Percentiles rank a stretch among this genome's conserved stretches.
Evolutionary conservation across 1,284 basidiomycete genomes (phyloP).

Genomic region (Ganoderma resinaceum): DNA sequence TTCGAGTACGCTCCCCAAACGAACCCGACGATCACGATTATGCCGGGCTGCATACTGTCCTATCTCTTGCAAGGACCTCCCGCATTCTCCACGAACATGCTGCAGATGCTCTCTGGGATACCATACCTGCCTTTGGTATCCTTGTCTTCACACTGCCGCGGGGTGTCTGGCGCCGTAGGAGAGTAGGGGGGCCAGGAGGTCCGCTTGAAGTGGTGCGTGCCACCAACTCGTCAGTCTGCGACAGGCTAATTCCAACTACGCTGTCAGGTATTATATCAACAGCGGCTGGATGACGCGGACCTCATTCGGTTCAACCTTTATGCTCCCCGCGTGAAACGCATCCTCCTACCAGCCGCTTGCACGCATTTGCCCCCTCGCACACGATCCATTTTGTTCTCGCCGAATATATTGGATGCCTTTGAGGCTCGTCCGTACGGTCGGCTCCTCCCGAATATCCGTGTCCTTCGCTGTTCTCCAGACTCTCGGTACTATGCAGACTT

Average conservation of each 20-base stretch:
- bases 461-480: neutral
- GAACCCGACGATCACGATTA: neutral
- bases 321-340: conserved; percentile 5
- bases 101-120: conserved; percentile 17
- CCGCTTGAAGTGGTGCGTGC: neutral
- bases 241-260: neutral
- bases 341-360: neutral
- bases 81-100: conserved; percentile 17
- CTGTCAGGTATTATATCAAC: neutral
- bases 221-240: neutral
- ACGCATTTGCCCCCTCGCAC: neutral
- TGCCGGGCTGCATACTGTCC: conserved; percentile 3
- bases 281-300: neutral
- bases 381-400: neutral
- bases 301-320: conserved; percentile 11
- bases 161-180: neutral
- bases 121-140: conserved; percentile 8
- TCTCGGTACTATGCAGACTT: neutral
- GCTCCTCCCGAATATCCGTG: conserved; percentile 11
- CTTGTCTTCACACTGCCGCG: conserved; percentile 12
- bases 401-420: neutral
- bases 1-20: neutral
- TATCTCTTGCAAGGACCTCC: conserved; percentile 15
- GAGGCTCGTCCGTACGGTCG: neutral
- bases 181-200: neutral